Evolutionary conservation across 129 eudicot species (phyloP).

Genomic region (Tagetes patula): DNA sequence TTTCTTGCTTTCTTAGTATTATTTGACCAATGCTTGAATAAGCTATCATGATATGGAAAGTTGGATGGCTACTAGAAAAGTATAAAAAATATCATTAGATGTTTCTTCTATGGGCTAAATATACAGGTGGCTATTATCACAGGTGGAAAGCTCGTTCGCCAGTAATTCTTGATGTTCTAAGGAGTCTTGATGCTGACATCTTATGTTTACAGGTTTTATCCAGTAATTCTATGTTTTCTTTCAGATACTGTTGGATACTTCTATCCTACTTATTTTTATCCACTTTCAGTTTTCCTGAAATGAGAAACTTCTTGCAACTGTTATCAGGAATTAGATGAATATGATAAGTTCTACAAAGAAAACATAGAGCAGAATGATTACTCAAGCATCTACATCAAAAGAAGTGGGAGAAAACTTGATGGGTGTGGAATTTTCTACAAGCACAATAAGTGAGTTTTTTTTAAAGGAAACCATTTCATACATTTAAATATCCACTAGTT

Average conservation of each 20-base stretch:
- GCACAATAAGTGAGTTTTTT: slow-evolving; percentile 45
- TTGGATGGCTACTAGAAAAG: slow-evolving; percentile 4
- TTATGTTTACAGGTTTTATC: slow-evolving; percentile 86
- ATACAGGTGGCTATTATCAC: slow-evolving; percentile 3
- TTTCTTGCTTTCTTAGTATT: slow-evolving; percentile 24
- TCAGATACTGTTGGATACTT: not conserved
- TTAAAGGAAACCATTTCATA: slow-evolving; percentile 1
- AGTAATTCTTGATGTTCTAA: slow-evolving; percentile 64
- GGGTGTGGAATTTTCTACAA: slow-evolving; percentile 96
- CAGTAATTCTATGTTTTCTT: not conserved
- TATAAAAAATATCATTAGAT: not conserved
- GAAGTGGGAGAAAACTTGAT: slow-evolving; percentile 82
- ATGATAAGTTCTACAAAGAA: slow-evolving; percentile 73
- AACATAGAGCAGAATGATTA: slow-evolving; percentile 70
- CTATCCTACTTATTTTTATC: not conserved
- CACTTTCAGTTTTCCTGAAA: slow-evolving; percentile 6
- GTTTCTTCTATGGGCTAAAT: not conserved
- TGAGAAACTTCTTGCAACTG: slow-evolving; percentile 10
- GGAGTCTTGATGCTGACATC: slow-evolving; percentile 70
- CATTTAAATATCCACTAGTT: not conserved
- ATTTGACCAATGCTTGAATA: slow-evolving; percentile 3
- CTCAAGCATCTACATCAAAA: slow-evolving; percentile 68
- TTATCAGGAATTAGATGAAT: slow-evolving; percentile 84
- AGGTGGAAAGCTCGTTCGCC: slow-evolving; percentile 98
- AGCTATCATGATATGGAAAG: slow-evolving; percentile 14